Base-by-base conservation (phyloP, 2,329 filamentous ascomycete genomes). In the Talaromyces sp. region DNA sequence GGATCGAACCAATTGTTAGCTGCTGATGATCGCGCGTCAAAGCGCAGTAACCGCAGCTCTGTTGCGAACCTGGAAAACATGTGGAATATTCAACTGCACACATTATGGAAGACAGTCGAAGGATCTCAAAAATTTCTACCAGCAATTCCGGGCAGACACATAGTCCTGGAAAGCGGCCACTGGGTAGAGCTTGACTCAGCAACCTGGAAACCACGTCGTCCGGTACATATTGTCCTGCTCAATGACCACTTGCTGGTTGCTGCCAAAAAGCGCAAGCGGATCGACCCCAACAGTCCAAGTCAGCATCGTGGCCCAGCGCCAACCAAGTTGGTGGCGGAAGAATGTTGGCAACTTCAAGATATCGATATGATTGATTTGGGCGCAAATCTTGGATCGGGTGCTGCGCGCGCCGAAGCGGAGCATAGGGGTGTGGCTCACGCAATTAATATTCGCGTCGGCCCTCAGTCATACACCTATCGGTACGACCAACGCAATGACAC, bases 151-250 rank as follows among this genome's bases (percentile, higher is more conserved):
- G 94, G 93, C n/a, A 89, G 95, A 45, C 96, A 97, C 75, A 93
- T 99, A 54, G 87, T 98, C 2, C 89, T 96, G 76, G 94, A 98
- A 76, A 96, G 93, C 3, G 90, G 92, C 1, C 87, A 90, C 57
- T 99, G 95, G 95, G 91, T 98, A 66, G 94, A 99, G 80, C 83
- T 99, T 67, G 96, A 99, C 78, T 96, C 95, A 68, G 95, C 95
- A 11, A 99, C 95, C 0, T 98, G 96, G 88, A 97, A 97, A 78
- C 92, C 94, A 3, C 85, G 91, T 68, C 85, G 95, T 49, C 89
- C 93, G 33, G 93, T 98, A 76, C 92, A 96, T 74, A 88, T 99
- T 66, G 93, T 98, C 66, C 79, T 99, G 65, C 84, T 99, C 2
- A 99, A 98, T 74, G 95, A 99, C 73, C 93, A 99, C 77, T 82